Base-by-base conservation (phyloP, 148 eudicot species). In the Hydrangea macrophylla region DNA sequence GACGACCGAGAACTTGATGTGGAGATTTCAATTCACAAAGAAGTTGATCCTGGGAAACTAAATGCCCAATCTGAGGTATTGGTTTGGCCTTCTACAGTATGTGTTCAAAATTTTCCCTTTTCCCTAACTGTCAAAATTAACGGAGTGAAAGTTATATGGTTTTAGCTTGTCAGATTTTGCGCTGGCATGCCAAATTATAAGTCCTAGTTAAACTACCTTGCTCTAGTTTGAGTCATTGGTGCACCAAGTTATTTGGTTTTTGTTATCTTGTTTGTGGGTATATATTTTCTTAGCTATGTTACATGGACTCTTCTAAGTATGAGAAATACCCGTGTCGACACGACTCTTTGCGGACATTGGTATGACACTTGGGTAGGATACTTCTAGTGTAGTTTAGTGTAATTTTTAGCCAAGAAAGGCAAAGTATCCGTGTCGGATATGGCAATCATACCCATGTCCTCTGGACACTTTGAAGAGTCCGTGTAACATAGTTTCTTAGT, bases 21-120 rank as follows among this genome's bases (percentile, higher is more conserved):
- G 42, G 83, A 76, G 44, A 79, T 35, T 26, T 55, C 65, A 39
- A 76, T 40, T 55, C 80, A 72, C n/a, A 35, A 73, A 26, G 78
- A 28, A 75, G 70, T 50, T 54, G 77, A 53, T 59, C 64, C 45
- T 33, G 80, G 58, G 27, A 75, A 68, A 45, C 18, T 37, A 31
- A 70, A 73, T 69, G 64, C 73, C 57, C 71, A 30, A 40, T 40
- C 36, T 54, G 75, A 90, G 96, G 96, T 90, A 82, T 23, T 55
- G 53, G 8, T 48, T 53, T 25, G 11, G 32, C 20, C 39, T 25
- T 71, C 22, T 55, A 27, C 60, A 53, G 1, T 44, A 48, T 8
- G 4, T 23, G 9, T 28, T 35, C 9, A 9, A 8, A 24, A 27
- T 35, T n/a, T n/a, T 48, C n/a, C 48, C 22, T 28, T 32, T 70